Evolutionary conservation across 192 early-diverging fungal species (phyloP).

Genomic region (Martensiomyces pterosporus): DNA sequence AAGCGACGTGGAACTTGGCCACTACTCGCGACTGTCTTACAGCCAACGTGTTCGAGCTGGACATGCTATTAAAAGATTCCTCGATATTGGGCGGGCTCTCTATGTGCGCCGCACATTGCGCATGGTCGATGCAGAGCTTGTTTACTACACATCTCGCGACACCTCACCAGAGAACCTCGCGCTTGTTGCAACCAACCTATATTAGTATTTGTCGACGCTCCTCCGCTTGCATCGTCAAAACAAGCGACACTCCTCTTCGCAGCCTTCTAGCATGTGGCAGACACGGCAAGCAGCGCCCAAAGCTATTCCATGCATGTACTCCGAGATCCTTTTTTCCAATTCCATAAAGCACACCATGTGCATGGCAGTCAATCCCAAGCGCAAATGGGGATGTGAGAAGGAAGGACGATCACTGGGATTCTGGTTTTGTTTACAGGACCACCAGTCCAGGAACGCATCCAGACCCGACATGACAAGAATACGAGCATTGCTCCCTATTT

Average conservation of each 20-base stretch:
- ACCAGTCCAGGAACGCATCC: too few relatives aligned
- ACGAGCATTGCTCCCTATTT: too few relatives aligned
- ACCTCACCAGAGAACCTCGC: slow-evolving; percentile 74
- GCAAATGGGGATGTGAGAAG: background rate
- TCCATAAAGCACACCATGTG: slow-evolving; percentile 5
- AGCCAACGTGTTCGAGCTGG: slow-evolving; percentile 62
- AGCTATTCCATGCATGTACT: slow-evolving; percentile 6
- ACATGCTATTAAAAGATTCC: slow-evolving; percentile 67
- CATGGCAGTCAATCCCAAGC: too few relatives aligned
- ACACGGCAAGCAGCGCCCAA: too few relatives aligned
- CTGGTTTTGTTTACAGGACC: too few relatives aligned
- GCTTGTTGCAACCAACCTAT: slow-evolving; percentile 59
- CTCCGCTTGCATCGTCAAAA: too few relatives aligned
- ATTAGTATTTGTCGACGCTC: too few relatives aligned
- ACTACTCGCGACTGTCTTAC: slow-evolving; percentile 69
- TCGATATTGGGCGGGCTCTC: slow-evolving; percentile 67
- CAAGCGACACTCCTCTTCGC: too few relatives aligned
- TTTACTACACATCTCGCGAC: slow-evolving; percentile 64
- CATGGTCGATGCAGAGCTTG: slow-evolving; percentile 58
- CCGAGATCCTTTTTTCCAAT: slow-evolving; percentile 2
- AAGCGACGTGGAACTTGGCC: slow-evolving; percentile 33
- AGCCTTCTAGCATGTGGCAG: too few relatives aligned
- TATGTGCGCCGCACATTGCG: slow-evolving; percentile 55
- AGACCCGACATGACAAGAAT: too few relatives aligned
- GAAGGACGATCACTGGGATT: background rate